Conservation (phyloP, 169 alveolate species). For the Plasmodium vivax region DNA sequence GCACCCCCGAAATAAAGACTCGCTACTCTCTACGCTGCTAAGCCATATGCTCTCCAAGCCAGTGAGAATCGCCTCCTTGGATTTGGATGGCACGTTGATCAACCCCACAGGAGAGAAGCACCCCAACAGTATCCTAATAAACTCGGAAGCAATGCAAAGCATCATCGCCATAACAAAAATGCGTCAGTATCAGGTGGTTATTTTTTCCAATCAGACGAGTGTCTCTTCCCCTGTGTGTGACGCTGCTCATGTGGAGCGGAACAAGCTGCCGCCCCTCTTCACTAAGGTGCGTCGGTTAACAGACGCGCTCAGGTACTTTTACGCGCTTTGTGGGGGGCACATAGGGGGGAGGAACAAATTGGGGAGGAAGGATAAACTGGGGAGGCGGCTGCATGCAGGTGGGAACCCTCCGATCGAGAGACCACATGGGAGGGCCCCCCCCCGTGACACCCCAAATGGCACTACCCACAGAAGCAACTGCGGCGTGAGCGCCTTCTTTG, state of each 20-base stretch:
- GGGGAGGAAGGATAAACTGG: too few species aligned
- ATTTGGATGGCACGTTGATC: constrained; percentile 51
- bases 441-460: background rate
- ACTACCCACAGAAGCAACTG: background rate
- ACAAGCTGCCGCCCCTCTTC: constrained; percentile 29
- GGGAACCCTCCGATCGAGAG: background rate
- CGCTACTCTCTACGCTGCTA: background rate
- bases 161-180: background rate
- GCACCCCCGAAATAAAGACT: background rate
- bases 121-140: background rate
- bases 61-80: constrained; percentile 32
- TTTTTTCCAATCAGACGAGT: constrained; percentile 45
- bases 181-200: background rate
- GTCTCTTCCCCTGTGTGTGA: constrained; percentile 42
- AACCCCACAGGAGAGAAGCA: constrained; percentile 4
- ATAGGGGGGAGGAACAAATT: background rate
- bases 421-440: background rate
- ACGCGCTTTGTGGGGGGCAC: background rate
- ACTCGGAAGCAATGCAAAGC: background rate
- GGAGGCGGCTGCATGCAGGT: background rate
- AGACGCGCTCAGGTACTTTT: constrained; percentile 5
- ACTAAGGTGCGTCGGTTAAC: background rate
- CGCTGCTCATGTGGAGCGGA: background rate
- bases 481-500: background rate
- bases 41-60: constrained; percentile 20